These are phyloP conservation scores for Paramarasmius palmivorus DNA, from an alignment of 1,284 basidiomycete species.

Conservation along the genomic window DNA sequence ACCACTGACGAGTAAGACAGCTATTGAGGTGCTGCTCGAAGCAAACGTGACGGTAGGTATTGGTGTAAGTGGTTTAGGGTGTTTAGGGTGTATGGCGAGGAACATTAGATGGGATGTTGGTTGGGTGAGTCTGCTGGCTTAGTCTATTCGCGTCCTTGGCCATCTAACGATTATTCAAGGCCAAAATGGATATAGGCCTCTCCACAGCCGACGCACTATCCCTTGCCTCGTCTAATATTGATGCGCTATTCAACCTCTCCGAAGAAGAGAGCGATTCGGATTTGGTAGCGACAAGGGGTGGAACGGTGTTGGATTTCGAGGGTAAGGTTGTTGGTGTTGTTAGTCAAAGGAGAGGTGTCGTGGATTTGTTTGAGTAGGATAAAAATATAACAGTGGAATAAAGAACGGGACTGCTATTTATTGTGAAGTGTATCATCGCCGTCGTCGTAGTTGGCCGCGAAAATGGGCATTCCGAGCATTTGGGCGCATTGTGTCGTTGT, in stretches of 20 bases:
- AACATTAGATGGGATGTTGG: conserved; percentile 57
- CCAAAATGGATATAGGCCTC: conserved; percentile 40
- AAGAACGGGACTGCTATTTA: no score
- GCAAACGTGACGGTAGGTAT: conserved; percentile 57
- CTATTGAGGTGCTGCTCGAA: conserved; percentile 42
- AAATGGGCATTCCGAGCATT: no score
- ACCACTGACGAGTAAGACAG: conserved; percentile 49
- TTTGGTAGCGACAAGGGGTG: conserved; percentile 63
- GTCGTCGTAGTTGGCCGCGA: no score
- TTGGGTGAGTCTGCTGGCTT: conserved; percentile 35
- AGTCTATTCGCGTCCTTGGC: background rate
- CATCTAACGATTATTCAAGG: conserved; percentile 25
- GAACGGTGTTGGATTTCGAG: conserved; percentile 53
- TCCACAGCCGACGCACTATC: conserved; percentile 55
- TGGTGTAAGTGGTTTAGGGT: conserved; percentile 38
- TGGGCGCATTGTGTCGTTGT: no score
- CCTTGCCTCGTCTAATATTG: conserved; percentile 63
- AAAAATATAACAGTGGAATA: no score
- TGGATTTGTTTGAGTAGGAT: conserved; percentile 40
- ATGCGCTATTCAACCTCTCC: conserved; percentile 48
- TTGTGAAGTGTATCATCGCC: no score
- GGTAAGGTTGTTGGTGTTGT: conserved; percentile 65
- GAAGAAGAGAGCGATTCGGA: conserved; percentile 37
- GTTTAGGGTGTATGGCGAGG: conserved; percentile 41
- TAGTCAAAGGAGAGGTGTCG: conserved; percentile 42